These are phyloP conservation scores for Populus hybrid DNA, from an alignment of 441 rosid species.

Conservation along the genomic window DNA sequence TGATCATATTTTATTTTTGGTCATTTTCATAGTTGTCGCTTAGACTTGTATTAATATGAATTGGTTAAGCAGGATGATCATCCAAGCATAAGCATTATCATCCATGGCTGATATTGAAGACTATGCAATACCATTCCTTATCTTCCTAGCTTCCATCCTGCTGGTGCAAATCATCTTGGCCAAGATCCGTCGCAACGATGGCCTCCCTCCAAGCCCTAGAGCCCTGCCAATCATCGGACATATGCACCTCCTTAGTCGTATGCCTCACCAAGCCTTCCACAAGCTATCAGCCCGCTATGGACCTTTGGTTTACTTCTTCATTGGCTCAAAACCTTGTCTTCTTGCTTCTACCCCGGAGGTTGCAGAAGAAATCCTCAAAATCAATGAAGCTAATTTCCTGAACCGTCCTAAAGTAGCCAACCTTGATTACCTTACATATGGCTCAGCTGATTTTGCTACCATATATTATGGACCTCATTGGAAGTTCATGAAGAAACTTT, in stretches of 20 bases:
- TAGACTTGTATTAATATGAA: too few species aligned
- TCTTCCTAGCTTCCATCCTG: slow-evolving; percentile 25
- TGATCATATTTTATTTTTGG: neutral
- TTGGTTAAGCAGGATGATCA: neutral
- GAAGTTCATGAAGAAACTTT: slow-evolving; percentile 73
- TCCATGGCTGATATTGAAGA: slow-evolving; percentile 26
- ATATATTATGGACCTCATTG: slow-evolving; percentile 58
- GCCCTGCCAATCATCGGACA: slow-evolving; percentile 47
- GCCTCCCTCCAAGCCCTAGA: slow-evolving; percentile 40
- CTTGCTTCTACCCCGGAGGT: slow-evolving; percentile 37
- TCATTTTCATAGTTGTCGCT: too few species aligned
- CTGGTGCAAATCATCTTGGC: slow-evolving; percentile 18
- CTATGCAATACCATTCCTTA: slow-evolving; percentile 18
- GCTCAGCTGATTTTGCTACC: slow-evolving; percentile 57
- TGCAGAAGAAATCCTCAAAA: slow-evolving; percentile 40
- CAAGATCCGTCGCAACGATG: slow-evolving; percentile 3
- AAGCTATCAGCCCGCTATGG: slow-evolving; percentile 39
- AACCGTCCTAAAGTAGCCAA: slow-evolving; percentile 51
- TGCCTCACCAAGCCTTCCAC: slow-evolving; percentile 42
- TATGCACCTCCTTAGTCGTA: slow-evolving; percentile 39
- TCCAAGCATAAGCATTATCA: neutral
- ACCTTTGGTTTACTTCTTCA: slow-evolving; percentile 37
- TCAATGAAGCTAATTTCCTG: slow-evolving; percentile 47
- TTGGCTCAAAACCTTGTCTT: slow-evolving; percentile 45
- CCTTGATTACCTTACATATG: slow-evolving; percentile 66